These are phyloP conservation scores for Penicillium italicum DNA, from an alignment of 2,329 filamentous ascomycete species.

Conservation along the genomic window DNA sequence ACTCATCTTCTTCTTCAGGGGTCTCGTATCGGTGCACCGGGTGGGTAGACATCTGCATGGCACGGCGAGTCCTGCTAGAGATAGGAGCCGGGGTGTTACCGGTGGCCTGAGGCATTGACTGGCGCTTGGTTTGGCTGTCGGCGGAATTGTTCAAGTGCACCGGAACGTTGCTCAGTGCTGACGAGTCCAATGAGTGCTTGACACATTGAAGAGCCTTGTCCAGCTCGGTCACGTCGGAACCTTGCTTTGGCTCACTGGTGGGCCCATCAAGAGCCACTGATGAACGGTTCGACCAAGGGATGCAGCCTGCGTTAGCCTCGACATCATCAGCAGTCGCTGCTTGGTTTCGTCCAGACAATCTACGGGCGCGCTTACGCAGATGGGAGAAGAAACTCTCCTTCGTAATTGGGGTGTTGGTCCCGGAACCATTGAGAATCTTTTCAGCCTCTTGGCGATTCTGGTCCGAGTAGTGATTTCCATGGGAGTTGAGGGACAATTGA, in stretches of 20 bases:
- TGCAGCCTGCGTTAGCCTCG: slow-evolving; percentile 88
- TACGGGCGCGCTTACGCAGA: slow-evolving; percentile 83
- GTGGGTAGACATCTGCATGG: slow-evolving; percentile 65
- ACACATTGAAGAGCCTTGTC: slow-evolving; percentile 61
- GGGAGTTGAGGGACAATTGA: slow-evolving; percentile 87
- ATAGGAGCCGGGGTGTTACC: slow-evolving; percentile 50
- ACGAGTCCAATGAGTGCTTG: slow-evolving; percentile 54
- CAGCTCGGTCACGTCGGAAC: slow-evolving; percentile 56
- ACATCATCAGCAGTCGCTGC: slow-evolving; percentile 80
- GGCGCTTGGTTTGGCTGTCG: slow-evolving; percentile 34
- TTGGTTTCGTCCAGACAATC: slow-evolving; percentile 88
- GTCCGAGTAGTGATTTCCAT: slow-evolving; percentile 89
- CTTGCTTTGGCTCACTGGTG: slow-evolving; percentile 45
- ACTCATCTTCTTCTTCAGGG: slow-evolving; percentile 92
- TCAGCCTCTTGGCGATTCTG: slow-evolving; percentile 88
- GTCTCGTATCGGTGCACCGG: slow-evolving; percentile 85
- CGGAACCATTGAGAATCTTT: slow-evolving; percentile 78
- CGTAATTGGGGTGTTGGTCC: slow-evolving; percentile 68
- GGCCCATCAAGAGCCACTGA: slow-evolving; percentile 71
- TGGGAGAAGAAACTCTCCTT: slow-evolving; percentile 99
- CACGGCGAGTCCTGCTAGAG: slow-evolving; percentile 75
- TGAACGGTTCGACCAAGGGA: slow-evolving; percentile 82
- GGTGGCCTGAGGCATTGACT: slow-evolving; percentile 39
- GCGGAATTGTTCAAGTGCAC: slow-evolving; percentile 33
- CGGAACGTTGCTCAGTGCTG: slow-evolving; percentile 37